Percentiles rank a stretch among this genome's conserved stretches.
These are phyloP conservation scores for Hypoxylon fuscum DNA, from an alignment of 495 filamentous ascomycete species.

Conservation along the genomic window DNA sequence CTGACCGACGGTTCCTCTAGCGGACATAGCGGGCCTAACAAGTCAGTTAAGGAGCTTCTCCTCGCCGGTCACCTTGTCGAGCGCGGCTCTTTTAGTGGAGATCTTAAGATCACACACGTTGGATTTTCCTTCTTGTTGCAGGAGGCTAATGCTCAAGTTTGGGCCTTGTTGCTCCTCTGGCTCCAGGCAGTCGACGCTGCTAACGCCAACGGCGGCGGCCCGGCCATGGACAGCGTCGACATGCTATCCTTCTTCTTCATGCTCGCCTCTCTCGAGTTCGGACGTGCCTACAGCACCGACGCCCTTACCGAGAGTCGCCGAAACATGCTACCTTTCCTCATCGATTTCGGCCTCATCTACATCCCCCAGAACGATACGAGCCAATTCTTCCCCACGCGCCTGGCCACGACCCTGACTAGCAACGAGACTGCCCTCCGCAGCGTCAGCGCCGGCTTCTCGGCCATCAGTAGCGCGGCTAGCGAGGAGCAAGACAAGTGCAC, in stretches of 20 bases:
- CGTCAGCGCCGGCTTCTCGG: constrained; percentile 63
- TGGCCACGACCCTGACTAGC: constrained; percentile 89
- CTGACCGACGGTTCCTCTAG: constrained; percentile 46
- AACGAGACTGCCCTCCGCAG: constrained; percentile 79
- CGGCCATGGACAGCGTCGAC: constrained; percentile 86
- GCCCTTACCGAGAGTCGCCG: constrained; percentile 80
- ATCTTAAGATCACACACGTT: constrained; percentile 79
- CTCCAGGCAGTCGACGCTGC: constrained; percentile 77
- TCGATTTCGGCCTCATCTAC: constrained; percentile 93
- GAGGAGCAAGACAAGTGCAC: constrained; percentile 70
- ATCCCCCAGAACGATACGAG: constrained; percentile 59
- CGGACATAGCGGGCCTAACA: constrained; percentile 71
- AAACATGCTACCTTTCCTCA: constrained; percentile 84
- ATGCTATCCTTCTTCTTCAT: constrained; percentile 96
- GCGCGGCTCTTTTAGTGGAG: constrained; percentile 59
- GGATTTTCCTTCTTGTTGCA: constrained; percentile 95
- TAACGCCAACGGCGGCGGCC: constrained; percentile 47
- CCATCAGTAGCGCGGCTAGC: constrained; percentile 52
- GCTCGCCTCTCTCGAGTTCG: constrained; percentile 91
- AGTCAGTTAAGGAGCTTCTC: constrained; percentile 83
- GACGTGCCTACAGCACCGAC: constrained; percentile 83
- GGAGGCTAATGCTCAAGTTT: constrained; percentile 95
- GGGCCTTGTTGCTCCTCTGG: constrained; percentile 92
- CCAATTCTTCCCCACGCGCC: constrained; percentile 93
- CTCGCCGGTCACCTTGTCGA: constrained; percentile 83